Percentiles rank a stretch among this genome's conserved stretches.
Conservation (phyloP, 2,329 filamentous ascomycete genomes). For the Hypoxylon sp. region DNA sequence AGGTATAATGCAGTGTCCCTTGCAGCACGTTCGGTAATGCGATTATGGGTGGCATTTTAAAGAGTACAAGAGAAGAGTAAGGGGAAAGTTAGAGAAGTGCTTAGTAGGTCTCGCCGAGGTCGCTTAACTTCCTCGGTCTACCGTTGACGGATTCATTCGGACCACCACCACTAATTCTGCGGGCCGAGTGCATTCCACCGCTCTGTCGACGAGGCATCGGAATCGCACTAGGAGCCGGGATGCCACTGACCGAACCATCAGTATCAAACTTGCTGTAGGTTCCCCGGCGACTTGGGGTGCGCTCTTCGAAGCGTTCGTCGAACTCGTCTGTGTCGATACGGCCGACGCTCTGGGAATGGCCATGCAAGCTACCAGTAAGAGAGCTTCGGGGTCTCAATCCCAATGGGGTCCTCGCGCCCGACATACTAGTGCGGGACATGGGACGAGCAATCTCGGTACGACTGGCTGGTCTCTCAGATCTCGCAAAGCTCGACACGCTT, state of each 20-base stretch:
- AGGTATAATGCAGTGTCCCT: conserved; percentile 38
- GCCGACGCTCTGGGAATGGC: conserved; percentile 70
- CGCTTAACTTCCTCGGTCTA: conserved; percentile 59
- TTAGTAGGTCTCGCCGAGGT: conserved; percentile 69
- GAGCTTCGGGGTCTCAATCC: conserved; percentile 78
- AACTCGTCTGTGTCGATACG: conserved; percentile 67
- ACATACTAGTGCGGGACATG: conserved; percentile 73
- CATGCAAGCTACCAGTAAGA: conserved; percentile 73
- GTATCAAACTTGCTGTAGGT: conserved; percentile 65
- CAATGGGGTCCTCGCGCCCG: conserved; percentile 73
- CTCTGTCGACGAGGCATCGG: conserved; percentile 65
- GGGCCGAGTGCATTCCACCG: conserved; percentile 54
- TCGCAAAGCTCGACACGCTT: conserved; percentile 62
- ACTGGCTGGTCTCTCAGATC: conserved; percentile 66
- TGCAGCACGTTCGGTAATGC: conserved; percentile 17
- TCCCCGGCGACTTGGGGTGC: conserved; percentile 68
- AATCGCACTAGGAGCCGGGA: conserved; percentile 61
- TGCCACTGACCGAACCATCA: conserved; percentile 57
- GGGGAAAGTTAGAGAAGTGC: conserved; percentile 22
- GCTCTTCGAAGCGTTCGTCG: conserved; percentile 56
- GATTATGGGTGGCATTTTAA: conserved; percentile 27
- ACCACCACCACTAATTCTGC: conserved; percentile 57
- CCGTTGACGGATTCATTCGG: conserved; percentile 45
- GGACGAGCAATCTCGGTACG: conserved; percentile 71
- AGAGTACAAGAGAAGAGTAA: conserved; percentile 46